A percentile compares a stretch with the other conserved stretches of the same genome.
phyloP scores from a whole-genome alignment of 2,329 filamentous ascomycete genomes.

The Monosporascus ibericus region DNA sequence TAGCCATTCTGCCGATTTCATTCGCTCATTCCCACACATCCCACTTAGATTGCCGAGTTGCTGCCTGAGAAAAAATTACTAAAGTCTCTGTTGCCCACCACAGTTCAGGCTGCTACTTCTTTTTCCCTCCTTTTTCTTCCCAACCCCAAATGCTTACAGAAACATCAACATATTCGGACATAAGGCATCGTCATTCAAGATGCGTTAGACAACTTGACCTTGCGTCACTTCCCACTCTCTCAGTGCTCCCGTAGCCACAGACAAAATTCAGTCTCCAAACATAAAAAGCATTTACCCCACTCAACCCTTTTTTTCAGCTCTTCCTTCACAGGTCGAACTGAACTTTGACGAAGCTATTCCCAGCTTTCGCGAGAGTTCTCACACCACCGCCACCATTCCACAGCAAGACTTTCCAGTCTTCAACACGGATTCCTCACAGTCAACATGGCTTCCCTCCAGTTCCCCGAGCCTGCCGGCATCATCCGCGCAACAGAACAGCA shows the following conservation, averaged over 20 bases:
- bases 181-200: slow-evolving; percentile 41
- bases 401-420: slow-evolving; percentile 65
- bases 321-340: slow-evolving; percentile 56
- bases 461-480: slow-evolving; percentile 56
- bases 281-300: slow-evolving; percentile 37
- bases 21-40: not conserved
- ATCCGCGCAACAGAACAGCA: slow-evolving; percentile 49
- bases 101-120: slow-evolving; percentile 13
- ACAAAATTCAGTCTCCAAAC: slow-evolving; percentile 49
- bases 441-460: slow-evolving; percentile 75
- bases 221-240: slow-evolving; percentile 29
- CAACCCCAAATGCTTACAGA: slow-evolving; percentile 25
- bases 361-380: slow-evolving; percentile 53
- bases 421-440: slow-evolving; percentile 72
- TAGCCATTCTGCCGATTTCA: not conserved
- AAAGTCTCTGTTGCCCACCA: slow-evolving; percentile 19
- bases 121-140: slow-evolving; percentile 29
- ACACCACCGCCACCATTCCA: slow-evolving; percentile 53
- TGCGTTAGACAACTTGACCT: slow-evolving; percentile 46
- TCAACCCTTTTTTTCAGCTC: slow-evolving; percentile 45
- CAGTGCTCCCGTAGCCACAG: slow-evolving; percentile 30
- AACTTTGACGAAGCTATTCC: slow-evolving; percentile 57
- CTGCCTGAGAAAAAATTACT: slow-evolving; percentile 26
- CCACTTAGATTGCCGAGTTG: slow-evolving; percentile 6
- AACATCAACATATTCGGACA: slow-evolving; percentile 27